A percentile compares a stretch with the other conserved stretches of the same genome.
Evolutionary conservation across 257 asterid species (phyloP).

Genomic region (Nyctanthes arbortristis): DNA sequence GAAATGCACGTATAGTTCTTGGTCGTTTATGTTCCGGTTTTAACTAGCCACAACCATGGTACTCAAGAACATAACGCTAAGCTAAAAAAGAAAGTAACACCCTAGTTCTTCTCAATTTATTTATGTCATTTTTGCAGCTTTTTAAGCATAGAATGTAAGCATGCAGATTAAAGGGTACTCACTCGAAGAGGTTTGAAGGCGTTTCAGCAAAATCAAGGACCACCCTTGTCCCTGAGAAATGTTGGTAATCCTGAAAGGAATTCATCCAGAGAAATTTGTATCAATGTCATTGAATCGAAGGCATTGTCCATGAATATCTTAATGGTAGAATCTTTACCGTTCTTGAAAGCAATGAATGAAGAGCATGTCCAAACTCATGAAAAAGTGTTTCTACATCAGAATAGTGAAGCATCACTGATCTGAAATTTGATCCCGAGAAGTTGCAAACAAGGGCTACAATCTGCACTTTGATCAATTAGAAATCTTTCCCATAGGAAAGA

Average conservation of each 20-base stretch:
- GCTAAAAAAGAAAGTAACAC: slow-evolving; percentile 13
- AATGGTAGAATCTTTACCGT: slow-evolving; percentile 52
- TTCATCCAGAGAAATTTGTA: slow-evolving; percentile 22
- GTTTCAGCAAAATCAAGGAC: slow-evolving; percentile 92
- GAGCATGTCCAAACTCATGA: slow-evolving; percentile 98
- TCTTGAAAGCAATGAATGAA: slow-evolving; percentile 97
- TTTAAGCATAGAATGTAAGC: too few relatives aligned
- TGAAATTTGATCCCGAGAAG: slow-evolving; percentile 63
- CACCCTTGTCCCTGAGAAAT: slow-evolving; percentile 93
- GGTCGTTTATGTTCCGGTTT: neutral
- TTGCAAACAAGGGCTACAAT: slow-evolving; percentile 97
- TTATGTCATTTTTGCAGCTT: slow-evolving; percentile 12
- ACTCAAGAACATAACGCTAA: slow-evolving; percentile 18
- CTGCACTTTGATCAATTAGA: slow-evolving; percentile 44
- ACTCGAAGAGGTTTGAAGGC: slow-evolving; percentile 96
- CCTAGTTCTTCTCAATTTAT: neutral
- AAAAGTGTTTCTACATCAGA: slow-evolving; percentile 92
- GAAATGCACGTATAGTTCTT: slow-evolving; percentile 3
- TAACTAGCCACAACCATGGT: slow-evolving; percentile 19
- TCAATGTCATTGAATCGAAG: slow-evolving; percentile 13
- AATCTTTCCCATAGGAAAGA: neutral
- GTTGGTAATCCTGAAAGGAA: slow-evolving; percentile 84
- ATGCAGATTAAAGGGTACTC: slow-evolving; percentile 36
- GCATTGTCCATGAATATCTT: slow-evolving; percentile 7
- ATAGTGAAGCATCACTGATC: slow-evolving; percentile 71